A percentile compares a stretch with the other conserved stretches of the same genome.
Conservation (phyloP, 768 basidiomycete genomes). For the Hericium coralloides region DNA sequence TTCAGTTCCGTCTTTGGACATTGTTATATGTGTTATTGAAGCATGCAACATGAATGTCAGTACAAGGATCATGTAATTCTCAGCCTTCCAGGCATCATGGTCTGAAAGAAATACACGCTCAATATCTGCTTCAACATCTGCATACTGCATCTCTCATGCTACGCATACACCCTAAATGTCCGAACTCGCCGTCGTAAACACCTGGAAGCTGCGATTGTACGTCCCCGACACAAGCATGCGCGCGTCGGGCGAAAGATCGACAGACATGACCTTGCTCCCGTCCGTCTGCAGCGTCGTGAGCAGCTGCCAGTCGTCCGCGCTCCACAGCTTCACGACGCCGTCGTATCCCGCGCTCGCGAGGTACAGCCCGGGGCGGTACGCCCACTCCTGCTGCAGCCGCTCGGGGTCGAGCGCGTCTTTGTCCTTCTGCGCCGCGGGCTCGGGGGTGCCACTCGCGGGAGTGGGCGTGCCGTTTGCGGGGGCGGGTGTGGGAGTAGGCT, state of each 20-base stretch:
- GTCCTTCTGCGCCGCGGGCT: slow-evolving; percentile 2
- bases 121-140: too few species aligned
- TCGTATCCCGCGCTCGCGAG: slow-evolving; percentile 93
- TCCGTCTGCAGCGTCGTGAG: slow-evolving; percentile 85
- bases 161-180: background rate
- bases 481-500: slow-evolving; percentile 10
- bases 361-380: slow-evolving; percentile 82
- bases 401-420: slow-evolving; percentile 15
- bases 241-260: slow-evolving; percentile 81
- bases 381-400: slow-evolving; percentile 55
- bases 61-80: too few species aligned
- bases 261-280: slow-evolving; percentile 98
- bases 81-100: too few species aligned
- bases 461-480: slow-evolving; percentile 26
- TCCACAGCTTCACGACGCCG: slow-evolving; percentile 93
- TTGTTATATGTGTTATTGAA: too few species aligned
- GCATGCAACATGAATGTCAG: too few species aligned
- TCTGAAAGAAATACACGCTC: too few species aligned
- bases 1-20: too few species aligned
- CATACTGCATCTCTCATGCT: background rate
- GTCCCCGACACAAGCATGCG: slow-evolving; percentile 83
- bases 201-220: slow-evolving; percentile 90
- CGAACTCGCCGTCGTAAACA: slow-evolving; percentile 60
- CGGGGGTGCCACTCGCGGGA: slow-evolving; percentile 13
- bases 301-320: slow-evolving; percentile 95